These are phyloP conservation scores for Rhizophlyctis rosea DNA, from an alignment of 192 early-diverging fungal genomes.

Conservation along the genomic window DNA sequence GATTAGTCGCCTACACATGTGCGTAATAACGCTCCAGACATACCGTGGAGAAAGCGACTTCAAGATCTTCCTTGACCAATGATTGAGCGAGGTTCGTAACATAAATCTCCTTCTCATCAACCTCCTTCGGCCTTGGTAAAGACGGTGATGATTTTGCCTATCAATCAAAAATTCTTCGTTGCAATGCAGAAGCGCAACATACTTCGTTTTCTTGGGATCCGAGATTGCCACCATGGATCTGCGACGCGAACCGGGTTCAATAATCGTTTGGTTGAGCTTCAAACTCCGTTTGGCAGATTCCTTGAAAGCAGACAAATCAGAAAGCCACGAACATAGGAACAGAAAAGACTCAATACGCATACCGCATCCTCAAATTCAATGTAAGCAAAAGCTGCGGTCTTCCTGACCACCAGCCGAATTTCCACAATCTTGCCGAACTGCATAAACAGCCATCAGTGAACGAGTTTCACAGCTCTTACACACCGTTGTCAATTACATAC, in stretches of 20 bases:
- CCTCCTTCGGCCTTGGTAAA: conserved; percentile 20
- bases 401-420: conserved; percentile 36
- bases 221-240: conserved; percentile 43
- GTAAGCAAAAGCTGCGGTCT: conserved; percentile 49
- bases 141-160: conserved; percentile 7
- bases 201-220: conserved; percentile 39
- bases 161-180: too few relatives aligned
- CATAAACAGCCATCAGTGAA: neutral
- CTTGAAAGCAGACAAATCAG: neutral
- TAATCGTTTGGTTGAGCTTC: conserved; percentile 21
- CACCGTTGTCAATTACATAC: conserved; percentile 10
- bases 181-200: too few relatives aligned
- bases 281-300: conserved; percentile 30
- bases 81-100: conserved; percentile 42
- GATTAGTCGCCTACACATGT: neutral
- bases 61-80: conserved; percentile 30
- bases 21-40: neutral
- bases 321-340: neutral
- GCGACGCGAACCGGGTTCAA: conserved; percentile 24
- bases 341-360: neutral
- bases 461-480: neutral
- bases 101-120: conserved; percentile 40
- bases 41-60: conserved; percentile 14
- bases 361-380: conserved; percentile 44
- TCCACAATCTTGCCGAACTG: conserved; percentile 46